Evolutionary conservation across 495 filamentous ascomycete species (phyloP).

Genomic region (Saxispiralis lemnorum): DNA sequence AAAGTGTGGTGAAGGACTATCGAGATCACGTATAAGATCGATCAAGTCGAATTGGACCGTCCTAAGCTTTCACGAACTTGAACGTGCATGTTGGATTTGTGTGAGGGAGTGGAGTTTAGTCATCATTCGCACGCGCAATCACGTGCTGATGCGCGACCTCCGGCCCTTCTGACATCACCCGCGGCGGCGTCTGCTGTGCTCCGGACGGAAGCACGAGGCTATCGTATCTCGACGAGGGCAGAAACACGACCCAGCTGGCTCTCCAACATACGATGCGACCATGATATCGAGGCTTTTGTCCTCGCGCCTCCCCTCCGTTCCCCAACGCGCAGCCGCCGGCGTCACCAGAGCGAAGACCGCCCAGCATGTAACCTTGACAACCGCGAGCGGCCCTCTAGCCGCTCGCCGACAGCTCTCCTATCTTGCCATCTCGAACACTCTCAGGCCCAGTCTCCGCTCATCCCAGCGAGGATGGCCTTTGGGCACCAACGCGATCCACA

Average conservation of each 20-base stretch:
- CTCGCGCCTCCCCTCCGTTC: conserved; percentile 10
- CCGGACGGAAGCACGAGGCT: too few relatives aligned
- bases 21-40: too few relatives aligned
- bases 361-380: conserved; percentile 6
- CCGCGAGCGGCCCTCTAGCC: conserved; percentile 1
- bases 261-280: conserved; percentile 5
- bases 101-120: too few relatives aligned
- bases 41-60: too few relatives aligned
- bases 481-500: conserved; percentile 60
- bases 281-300: conserved; percentile 15
- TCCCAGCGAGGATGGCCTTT: conserved; percentile 50
- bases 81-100: too few relatives aligned
- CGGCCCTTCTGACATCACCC: too few relatives aligned
- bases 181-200: too few relatives aligned
- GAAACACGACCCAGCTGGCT: background rate
- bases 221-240: too few relatives aligned
- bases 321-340: background rate
- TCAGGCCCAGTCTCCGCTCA: background rate
- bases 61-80: too few relatives aligned
- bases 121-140: too few relatives aligned
- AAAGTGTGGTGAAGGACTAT: too few relatives aligned
- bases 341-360: background rate
- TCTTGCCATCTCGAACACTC: conserved; percentile 1
- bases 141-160: too few relatives aligned
- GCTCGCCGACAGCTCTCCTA: conserved; percentile 4